Evolutionary conservation across 192 early-diverging fungal species (phyloP).

Genomic region (Umbelopsis sp.): DNA sequence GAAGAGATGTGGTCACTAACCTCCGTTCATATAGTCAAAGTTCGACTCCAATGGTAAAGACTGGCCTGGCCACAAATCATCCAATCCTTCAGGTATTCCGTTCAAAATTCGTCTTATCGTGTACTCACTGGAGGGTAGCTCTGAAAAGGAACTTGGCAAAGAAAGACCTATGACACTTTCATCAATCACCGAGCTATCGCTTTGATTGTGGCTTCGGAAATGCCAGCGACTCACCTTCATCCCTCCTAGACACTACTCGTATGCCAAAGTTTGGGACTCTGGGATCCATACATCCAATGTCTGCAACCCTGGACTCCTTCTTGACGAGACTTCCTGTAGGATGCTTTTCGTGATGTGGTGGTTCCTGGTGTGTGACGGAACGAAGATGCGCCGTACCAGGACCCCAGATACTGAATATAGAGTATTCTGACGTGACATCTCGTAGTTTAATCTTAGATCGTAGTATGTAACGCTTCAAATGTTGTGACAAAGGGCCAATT

Average conservation of each 20-base stretch:
- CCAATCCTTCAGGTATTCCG: constrained; percentile 89
- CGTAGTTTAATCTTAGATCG: constrained; percentile 74
- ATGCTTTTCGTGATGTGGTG: constrained; percentile 25
- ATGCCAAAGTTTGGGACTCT: constrained; percentile 35
- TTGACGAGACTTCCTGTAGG: constrained; percentile 43
- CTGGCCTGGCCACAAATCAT: constrained; percentile 70
- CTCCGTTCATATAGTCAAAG: constrained; percentile 89
- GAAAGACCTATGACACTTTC: constrained; percentile 14
- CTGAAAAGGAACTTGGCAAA: constrained; percentile 54
- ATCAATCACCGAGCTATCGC: no score
- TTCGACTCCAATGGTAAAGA: constrained; percentile 91
- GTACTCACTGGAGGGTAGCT: constrained; percentile 62
- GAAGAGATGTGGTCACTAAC: constrained; percentile 36
- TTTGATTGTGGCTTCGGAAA: background rate
- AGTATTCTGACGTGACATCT: constrained; percentile 63
- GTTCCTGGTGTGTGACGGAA: constrained; percentile 25
- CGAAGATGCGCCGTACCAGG: constrained; percentile 33
- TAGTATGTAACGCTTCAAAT: constrained; percentile 78
- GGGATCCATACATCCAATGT: constrained; percentile 44
- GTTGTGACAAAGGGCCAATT: constrained; percentile 52
- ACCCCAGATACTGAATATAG: constrained; percentile 80
- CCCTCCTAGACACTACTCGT: constrained; percentile 15
- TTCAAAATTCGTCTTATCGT: constrained; percentile 75
- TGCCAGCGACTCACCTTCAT: background rate
- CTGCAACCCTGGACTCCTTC: constrained; percentile 30